These are phyloP conservation scores for Daldinia concentrica DNA, from an alignment of 495 filamentous ascomycete species.

Conservation along the genomic window DNA sequence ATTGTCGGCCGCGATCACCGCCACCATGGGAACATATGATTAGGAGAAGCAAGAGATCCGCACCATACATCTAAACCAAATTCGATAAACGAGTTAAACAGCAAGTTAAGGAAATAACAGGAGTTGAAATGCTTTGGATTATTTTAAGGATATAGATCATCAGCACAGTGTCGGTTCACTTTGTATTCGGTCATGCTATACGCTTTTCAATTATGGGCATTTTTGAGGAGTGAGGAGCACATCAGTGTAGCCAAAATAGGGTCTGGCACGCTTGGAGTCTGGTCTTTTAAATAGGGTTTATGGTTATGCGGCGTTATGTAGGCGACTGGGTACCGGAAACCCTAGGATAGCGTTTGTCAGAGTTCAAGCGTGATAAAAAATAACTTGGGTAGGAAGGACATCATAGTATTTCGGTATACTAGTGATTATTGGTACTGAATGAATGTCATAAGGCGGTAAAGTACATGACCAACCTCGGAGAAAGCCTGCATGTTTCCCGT, in stretches of 20 bases:
- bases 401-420: neutral
- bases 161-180: neutral
- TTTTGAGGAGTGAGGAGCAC: neutral
- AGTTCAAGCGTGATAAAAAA: neutral
- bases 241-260: neutral
- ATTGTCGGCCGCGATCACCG: slow-evolving; percentile 43
- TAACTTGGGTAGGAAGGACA: neutral
- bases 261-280: neutral
- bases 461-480: neutral
- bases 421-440: neutral
- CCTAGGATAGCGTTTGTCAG: neutral
- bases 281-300: neutral
- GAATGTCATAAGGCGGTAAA: neutral
- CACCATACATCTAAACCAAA: slow-evolving; percentile 38
- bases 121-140: slow-evolving; percentile 6
- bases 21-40: slow-evolving; percentile 49
- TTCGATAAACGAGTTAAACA: neutral
- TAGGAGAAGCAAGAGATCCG: slow-evolving; percentile 38
- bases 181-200: neutral
- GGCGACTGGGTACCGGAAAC: neutral
- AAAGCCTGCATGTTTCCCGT: neutral
- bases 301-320: neutral
- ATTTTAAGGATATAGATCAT: slow-evolving; percentile 8
- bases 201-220: neutral
- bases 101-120: slow-evolving; percentile 7